Base-by-base conservation (phyloP, 371 early-diverging fungal genomes). In the Apophysomyces trapeziformis region DNA sequence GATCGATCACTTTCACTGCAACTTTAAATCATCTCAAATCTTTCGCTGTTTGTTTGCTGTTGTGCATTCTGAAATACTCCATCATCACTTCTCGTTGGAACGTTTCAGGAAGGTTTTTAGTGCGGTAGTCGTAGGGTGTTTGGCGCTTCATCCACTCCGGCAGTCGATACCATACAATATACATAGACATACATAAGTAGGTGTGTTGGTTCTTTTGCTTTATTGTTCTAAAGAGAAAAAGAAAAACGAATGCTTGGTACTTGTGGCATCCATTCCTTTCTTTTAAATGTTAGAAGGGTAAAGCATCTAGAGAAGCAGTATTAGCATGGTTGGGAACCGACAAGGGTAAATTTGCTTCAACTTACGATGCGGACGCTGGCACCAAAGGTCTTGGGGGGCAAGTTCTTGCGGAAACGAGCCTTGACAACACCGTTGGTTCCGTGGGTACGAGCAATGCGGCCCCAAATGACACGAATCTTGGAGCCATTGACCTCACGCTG, bases 401-500 rank as follows among this genome's bases (percentile, higher is more conserved):
- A 89, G 93, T 97, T 97, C 84, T 87, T 88, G 84, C 91, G 87
- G 93, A 98, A 99, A 84, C 93, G 94, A 73, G 98, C 99, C 82
- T 94, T 90, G 71, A 98, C 99, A 66, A 92, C 93, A 74, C 99
- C 99, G 69, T 90, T 90, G 84, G 90, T 96, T 71, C 98, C 99
- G 86, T 99, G 99, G 75, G 93, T 67, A 73, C 98, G 92, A 73
- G 95, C 92, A 83, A 98, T 85, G 70, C 93, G 91, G 71, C 99
- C 99, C 98, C 97, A 99, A 88, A 98, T 95, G 79, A 92, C 93
- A 77, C 98, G 92, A 86, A 95, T 85, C 84, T 92, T 90, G 84
- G 92, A 88, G 73, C 97, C 97, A 85, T 96, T 92, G 70, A 90
- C 89, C 68, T 91, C 89, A 66, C 90, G 88, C 86, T 94, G 93